These are phyloP conservation scores for Epichloe sp. DNA, from an alignment of 2,329 filamentous ascomycete species.

Conservation along the genomic window DNA sequence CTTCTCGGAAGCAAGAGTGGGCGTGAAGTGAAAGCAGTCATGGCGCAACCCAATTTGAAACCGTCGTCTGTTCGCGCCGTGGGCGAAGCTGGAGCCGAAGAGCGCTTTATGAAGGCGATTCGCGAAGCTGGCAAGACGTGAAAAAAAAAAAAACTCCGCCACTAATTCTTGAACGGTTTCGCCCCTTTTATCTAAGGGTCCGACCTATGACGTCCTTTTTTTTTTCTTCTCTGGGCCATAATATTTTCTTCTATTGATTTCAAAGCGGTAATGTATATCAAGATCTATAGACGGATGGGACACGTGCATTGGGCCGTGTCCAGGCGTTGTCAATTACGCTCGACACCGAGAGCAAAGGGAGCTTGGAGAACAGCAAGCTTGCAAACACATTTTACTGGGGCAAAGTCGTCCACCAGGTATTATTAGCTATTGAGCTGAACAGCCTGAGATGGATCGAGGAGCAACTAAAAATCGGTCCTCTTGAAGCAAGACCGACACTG, in stretches of 20 bases:
- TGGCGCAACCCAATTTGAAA: constrained; percentile 18
- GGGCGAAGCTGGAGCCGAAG: constrained; percentile 33
- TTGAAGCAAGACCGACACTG: no score
- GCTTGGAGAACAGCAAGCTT: neutral
- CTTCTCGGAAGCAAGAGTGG: constrained; percentile 33
- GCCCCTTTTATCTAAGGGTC: neutral
- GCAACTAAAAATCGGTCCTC: no score
- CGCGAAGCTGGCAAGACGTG: constrained; percentile 23
- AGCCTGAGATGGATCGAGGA: no score
- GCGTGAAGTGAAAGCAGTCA: constrained; percentile 29
- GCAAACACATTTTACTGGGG: neutral
- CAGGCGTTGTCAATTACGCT: constrained; percentile 8
- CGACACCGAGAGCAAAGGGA: neutral
- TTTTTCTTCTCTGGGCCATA: neutral
- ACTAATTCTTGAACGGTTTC: neutral
- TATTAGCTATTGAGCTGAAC: neutral
- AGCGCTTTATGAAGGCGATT: constrained; percentile 25
- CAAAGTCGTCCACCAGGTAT: neutral
- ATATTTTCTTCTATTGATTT: constrained; percentile 7
- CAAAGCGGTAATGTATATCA: constrained; percentile 14
- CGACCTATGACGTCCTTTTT: neutral
- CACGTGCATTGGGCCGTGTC: constrained; percentile 1
- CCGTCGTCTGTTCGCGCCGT: constrained; percentile 21
- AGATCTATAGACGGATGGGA: constrained; percentile 9
- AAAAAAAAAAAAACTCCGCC: neutral